Conservation (phyloP, 1,284 basidiomycete species). For the Moniliella sp. region DNA sequence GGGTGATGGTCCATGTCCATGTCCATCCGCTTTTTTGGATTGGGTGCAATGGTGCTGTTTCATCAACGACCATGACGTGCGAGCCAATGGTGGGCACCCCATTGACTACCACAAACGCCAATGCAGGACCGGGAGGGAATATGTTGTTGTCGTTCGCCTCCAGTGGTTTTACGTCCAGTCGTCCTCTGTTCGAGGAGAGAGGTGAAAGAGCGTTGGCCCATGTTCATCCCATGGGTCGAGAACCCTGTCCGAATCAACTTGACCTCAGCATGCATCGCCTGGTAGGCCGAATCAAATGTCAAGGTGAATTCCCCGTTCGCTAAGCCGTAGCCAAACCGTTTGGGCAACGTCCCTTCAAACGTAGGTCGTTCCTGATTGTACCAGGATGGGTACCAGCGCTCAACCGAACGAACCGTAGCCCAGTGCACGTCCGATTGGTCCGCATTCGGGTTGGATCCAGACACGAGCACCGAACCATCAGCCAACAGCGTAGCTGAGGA, state of each 20-base stretch:
- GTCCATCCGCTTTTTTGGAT: too few species aligned
- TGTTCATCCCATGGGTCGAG: conserved; percentile 2
- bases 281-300: conserved; percentile 1
- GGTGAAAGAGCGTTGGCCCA: conserved; percentile 1
- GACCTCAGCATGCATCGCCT: not conserved
- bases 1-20: too few species aligned
- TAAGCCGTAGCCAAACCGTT: conserved; percentile 15
- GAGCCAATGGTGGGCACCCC: conserved; percentile 23
- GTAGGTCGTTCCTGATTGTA: conserved; percentile 18
- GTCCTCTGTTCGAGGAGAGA: not conserved
- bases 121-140: conserved; percentile 25
- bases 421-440: conserved; percentile 10
- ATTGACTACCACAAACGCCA: conserved; percentile 24
- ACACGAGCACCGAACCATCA: conserved; percentile 17
- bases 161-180: conserved; percentile 4
- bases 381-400: conserved; percentile 19
- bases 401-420: conserved; percentile 15
- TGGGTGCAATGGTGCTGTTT: too few species aligned
- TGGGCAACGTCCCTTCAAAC: conserved; percentile 6
- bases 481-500: conserved; percentile 16
- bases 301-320: conserved; percentile 13
- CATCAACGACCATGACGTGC: conserved; percentile 23
- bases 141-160: conserved; percentile 21
- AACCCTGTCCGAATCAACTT: not conserved
- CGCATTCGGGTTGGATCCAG: conserved; percentile 20